Conservation (phyloP, 1,284 basidiomycete genomes). For the Ceratobasidium sp. region DNA sequence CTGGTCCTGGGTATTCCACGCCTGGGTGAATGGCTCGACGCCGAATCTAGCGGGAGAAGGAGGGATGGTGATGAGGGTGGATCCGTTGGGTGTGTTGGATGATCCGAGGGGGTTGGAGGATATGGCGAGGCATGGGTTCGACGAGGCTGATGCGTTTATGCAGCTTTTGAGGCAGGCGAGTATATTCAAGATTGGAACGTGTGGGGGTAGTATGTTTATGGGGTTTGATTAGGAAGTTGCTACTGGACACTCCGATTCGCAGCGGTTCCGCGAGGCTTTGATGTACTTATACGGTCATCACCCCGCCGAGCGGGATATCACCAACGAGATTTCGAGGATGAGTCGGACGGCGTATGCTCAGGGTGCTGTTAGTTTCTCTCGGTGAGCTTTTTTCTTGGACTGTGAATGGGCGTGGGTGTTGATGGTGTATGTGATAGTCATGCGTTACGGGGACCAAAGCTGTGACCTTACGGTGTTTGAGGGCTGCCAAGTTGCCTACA, state of each 20-base stretch:
- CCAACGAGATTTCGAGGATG: conserved; percentile 38
- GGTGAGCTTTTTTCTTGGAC: conserved; percentile 23
- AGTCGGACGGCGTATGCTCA: conserved; percentile 29
- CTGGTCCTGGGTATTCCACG: conserved; percentile 14
- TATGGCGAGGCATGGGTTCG: conserved; percentile 12
- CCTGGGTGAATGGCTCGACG: background rate
- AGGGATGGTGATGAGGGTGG: conserved; percentile 1
- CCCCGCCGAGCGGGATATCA: conserved; percentile 41
- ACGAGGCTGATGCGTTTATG: conserved; percentile 39
- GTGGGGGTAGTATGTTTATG: no score
- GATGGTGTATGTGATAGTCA: background rate
- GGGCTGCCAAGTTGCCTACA: conserved; percentile 27
- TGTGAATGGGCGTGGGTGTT: background rate
- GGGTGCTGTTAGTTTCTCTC: conserved; percentile 39
- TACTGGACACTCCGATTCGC: conserved; percentile 29
- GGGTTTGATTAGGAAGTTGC: conserved; percentile 20
- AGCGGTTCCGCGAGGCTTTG: conserved; percentile 38
- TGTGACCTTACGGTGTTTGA: conserved; percentile 29
- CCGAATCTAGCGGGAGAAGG: background rate
- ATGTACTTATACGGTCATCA: conserved; percentile 29
- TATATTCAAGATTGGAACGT: background rate
- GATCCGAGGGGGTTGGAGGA: conserved; percentile 39
- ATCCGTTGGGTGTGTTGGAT: conserved; percentile 23
- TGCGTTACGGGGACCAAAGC: conserved; percentile 25
- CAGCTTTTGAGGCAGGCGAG: conserved; percentile 33